These are phyloP conservation scores for Pseudotsuga menziesii DNA, from an alignment of 75 land plant species.

Conservation along the genomic window DNA sequence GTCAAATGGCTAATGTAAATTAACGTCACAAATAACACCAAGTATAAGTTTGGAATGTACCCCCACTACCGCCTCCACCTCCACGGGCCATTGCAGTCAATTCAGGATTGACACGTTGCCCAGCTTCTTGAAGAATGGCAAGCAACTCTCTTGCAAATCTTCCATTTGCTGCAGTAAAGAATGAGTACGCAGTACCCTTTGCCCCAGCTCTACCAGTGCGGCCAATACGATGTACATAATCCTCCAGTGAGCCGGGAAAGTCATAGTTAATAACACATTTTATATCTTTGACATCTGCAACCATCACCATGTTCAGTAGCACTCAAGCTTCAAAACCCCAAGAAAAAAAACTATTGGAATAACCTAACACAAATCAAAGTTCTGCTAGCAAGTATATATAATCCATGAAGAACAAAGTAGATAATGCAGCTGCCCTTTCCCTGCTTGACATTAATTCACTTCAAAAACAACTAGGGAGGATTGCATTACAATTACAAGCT, in stretches of 20 bases:
- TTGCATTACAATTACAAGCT: background rate
- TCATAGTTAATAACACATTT: conserved; percentile 87
- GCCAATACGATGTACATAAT: conserved; percentile 88
- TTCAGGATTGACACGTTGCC: conserved; percentile 50
- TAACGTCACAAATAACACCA: background rate
- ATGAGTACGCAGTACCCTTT: conserved; percentile 68
- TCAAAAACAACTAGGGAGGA: background rate
- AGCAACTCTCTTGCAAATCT: conserved; percentile 71
- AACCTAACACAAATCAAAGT: background rate
- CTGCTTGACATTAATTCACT: conserved; percentile 22
- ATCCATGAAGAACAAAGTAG: background rate
- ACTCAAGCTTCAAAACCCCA: background rate
- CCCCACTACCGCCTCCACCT: conserved; percentile 20
- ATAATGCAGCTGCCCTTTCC: conserved; percentile 38
- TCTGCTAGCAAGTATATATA: background rate
- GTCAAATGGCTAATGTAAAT: background rate
- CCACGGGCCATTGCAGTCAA: conserved; percentile 39
- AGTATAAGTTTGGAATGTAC: conserved; percentile 6
- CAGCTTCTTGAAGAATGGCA: conserved; percentile 63
- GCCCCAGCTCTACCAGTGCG: conserved; percentile 94
- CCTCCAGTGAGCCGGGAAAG: conserved; percentile 75
- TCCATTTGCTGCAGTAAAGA: conserved; percentile 65
- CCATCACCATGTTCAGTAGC: background rate
- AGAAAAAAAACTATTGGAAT: background rate
- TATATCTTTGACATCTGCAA: conserved; percentile 89